Evolutionary conservation across 2,329 filamentous ascomycete species (phyloP).

Genomic region (Rachicladosporium sp.): DNA sequence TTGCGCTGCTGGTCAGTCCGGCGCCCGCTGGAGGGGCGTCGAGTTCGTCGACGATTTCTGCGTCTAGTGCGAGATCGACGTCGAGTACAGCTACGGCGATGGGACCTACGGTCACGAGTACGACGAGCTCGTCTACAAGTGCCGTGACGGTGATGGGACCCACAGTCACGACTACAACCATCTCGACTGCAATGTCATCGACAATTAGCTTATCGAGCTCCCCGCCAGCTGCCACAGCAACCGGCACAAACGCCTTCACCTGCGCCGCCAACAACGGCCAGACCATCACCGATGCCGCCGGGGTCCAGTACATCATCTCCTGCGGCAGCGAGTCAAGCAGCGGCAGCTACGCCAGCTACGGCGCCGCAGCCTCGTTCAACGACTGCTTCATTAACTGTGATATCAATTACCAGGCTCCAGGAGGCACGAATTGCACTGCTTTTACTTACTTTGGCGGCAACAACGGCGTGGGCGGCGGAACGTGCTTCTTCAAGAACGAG

Average conservation of each 20-base stretch:
- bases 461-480: constrained; percentile 5
- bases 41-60: no score
- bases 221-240: neutral
- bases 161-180: no score
- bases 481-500: constrained; percentile 6
- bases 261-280: neutral
- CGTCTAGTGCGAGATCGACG: no score
- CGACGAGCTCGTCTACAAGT: no score
- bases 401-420: neutral
- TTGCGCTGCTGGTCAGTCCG: no score
- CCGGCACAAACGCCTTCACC: neutral
- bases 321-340: neutral
- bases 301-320: neutral
- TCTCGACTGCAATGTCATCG: no score
- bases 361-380: neutral
- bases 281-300: neutral
- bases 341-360: neutral
- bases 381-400: neutral
- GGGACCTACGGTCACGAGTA: no score
- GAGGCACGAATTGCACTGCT: constrained; percentile 2
- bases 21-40: no score
- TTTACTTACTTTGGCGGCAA: constrained; percentile 5
- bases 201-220: neutral
- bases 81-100: no score
- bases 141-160: no score